Percentiles rank a stretch among this genome's conserved stretches.
Evolutionary conservation across 1,284 basidiomycete species (phyloP).

Genomic region (Fomitopsis pinicola): DNA sequence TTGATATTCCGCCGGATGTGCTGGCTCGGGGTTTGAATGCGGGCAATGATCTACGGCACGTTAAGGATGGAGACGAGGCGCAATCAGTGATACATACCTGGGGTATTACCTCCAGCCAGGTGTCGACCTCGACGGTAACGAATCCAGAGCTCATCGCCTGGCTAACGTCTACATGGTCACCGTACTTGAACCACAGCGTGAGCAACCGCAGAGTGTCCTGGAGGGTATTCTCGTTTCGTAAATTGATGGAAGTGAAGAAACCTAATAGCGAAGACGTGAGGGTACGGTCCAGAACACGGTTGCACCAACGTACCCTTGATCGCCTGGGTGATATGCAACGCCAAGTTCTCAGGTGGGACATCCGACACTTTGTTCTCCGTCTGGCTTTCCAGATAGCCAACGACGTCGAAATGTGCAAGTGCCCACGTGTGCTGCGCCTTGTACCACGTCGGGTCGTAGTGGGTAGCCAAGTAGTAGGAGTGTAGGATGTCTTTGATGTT

Average conservation of each 20-base stretch:
- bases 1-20: constrained; percentile 92
- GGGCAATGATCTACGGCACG: constrained; percentile 82
- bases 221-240: constrained; percentile 82
- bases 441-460: constrained; percentile 94
- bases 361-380: constrained; percentile 58
- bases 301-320: constrained; percentile 66
- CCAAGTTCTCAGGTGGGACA: constrained; percentile 68
- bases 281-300: neutral
- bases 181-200: constrained; percentile 99
- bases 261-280: constrained; percentile 38
- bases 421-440: constrained; percentile 99
- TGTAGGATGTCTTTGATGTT: constrained; percentile 81
- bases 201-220: constrained; percentile 94
- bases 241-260: constrained; percentile 93
- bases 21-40: constrained; percentile 91
- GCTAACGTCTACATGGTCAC: constrained; percentile 87
- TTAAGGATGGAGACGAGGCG: neutral
- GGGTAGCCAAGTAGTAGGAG: constrained; percentile 86
- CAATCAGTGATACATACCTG: constrained; percentile 51
- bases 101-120: constrained; percentile 98
- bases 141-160: constrained; percentile 90
- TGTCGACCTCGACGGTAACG: constrained; percentile 89
- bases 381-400: constrained; percentile 76
- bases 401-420: constrained; percentile 93
- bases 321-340: constrained; percentile 89